Evolutionary conservation across 768 basidiomycete species (phyloP).

Genomic region (Lentinula detonsa): DNA sequence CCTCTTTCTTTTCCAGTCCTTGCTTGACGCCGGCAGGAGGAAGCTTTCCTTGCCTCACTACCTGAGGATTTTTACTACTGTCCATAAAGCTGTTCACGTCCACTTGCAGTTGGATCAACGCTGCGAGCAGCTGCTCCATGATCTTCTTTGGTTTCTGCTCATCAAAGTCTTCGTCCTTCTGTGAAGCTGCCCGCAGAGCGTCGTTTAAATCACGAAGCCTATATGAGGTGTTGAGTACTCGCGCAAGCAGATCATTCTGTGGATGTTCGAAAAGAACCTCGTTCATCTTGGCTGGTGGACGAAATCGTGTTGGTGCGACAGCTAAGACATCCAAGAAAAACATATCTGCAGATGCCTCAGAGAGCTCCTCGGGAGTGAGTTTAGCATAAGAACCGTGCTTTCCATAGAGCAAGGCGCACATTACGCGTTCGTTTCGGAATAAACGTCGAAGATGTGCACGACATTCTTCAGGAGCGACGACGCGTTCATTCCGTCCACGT

Average conservation of each 20-base stretch:
- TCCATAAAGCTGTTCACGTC: constrained; percentile 98
- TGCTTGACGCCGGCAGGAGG: constrained; percentile 96
- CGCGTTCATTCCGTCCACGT: constrained; percentile 84
- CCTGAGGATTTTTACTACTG: constrained; percentile 87
- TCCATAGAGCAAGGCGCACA: constrained; percentile 86
- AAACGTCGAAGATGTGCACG: constrained; percentile 88
- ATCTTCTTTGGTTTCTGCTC: constrained; percentile 45
- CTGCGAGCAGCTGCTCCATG: constrained; percentile 67
- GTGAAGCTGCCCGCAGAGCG: constrained; percentile 53
- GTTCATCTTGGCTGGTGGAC: constrained; percentile 87
- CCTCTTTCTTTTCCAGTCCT: constrained; percentile 97
- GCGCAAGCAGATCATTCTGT: constrained; percentile 86
- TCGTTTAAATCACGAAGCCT: constrained; percentile 72
- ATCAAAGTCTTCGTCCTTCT: constrained; percentile 51
- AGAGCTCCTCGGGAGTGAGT: constrained; percentile 52
- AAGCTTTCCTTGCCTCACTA: constrained; percentile 80
- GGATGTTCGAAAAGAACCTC: constrained; percentile 94
- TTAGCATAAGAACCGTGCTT: constrained; percentile 83
- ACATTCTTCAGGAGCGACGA: constrained; percentile 87
- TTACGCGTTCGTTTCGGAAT: constrained; percentile 75
- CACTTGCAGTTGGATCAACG: constrained; percentile 84
- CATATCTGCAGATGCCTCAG: constrained; percentile 82
- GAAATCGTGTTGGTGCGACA: constrained; percentile 92
- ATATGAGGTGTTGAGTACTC: constrained; percentile 75
- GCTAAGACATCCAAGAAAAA: constrained; percentile 94